Base-by-base conservation (phyloP, 257 asterid species). In the Jaltomata sinuosa region DNA sequence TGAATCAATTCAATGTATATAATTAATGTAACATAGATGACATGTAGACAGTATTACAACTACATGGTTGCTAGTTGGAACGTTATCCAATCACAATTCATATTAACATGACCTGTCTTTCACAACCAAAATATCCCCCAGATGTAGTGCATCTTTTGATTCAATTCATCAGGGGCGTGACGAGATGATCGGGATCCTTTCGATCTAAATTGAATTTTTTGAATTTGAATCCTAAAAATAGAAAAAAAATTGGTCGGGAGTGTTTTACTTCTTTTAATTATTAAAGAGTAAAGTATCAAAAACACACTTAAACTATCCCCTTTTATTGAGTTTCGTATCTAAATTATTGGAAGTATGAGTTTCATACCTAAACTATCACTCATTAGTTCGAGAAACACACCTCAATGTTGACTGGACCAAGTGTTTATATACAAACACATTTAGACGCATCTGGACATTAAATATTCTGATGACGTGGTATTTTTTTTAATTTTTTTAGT, bases 191-290 rank as follows among this genome's bases (percentile, higher is more conserved):
- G 68, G 2, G 3, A 22, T 61, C 8, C 1, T 61, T 61, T 47
- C 11, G 0, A 0, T 7, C 2, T 22, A 3, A 22, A 11, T 11
- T 3, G 22, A 0, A 59, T 10, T 0, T 1, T 21, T 10, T 3
- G 7, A 59, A 59, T 11, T 52, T 52, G 2, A 5, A 5, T 1
- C 16, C 1, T 3, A 6, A 9, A 8, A 57, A 3, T 22, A 2
- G 7, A 54, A 18, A 6, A 54, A 2, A 21, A 8, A 8, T 8
- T 1, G 1, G 10, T 29, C 4, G 2, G 8, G 6, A 29, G 2
- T 7, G 14, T 64, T 29, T 64, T 29, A n/a, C 21, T 42, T 15
- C 14, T 72, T 6, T 72, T 72, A 40, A n/a, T 12, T 36, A 34
- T 55, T 67, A 18, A 40, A n/a, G n/a, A n/a, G n/a, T n/a, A n/a